Percentiles rank a stretch among this genome's conserved stretches.
phyloP scores from a whole-genome alignment of 352 stramenopile species.

The Elongisporangium undulatum region DNA sequence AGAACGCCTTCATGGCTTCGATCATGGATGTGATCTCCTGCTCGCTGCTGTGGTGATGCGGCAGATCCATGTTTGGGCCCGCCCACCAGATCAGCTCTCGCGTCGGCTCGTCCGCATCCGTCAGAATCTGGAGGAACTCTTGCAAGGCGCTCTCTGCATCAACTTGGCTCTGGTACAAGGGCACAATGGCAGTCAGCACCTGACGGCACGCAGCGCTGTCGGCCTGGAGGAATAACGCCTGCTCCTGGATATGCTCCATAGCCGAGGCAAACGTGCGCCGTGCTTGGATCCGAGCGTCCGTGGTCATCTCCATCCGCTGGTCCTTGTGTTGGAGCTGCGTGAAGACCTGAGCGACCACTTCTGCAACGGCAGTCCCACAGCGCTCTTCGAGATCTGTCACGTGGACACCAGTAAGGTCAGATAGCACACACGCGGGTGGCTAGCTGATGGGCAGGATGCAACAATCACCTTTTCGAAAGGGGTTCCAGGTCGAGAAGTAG shows the following conservation, averaged over 20 bases:
- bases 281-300: slow-evolving; percentile 19
- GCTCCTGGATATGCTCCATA: slow-evolving; percentile 28
- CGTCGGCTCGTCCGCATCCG: slow-evolving; percentile 13
- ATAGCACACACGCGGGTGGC: background rate
- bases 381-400: slow-evolving; percentile 34
- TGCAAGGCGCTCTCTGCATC: slow-evolving; percentile 13
- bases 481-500: slow-evolving; percentile 88
- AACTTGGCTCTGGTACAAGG: slow-evolving; percentile 24
- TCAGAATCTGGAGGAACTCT: slow-evolving; percentile 18
- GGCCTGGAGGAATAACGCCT: slow-evolving; percentile 7
- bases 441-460: background rate
- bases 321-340: slow-evolving; percentile 30
- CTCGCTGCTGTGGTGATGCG: slow-evolving; percentile 53
- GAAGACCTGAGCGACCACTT: slow-evolving; percentile 35
- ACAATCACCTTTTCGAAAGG: slow-evolving; percentile 57
- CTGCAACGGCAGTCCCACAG: slow-evolving; percentile 14
- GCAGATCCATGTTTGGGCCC: slow-evolving; percentile 59
- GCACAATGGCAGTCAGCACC: slow-evolving; percentile 7
- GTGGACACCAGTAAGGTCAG: background rate
- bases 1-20: slow-evolving; percentile 24
- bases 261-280: slow-evolving; percentile 23
- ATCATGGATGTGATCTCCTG: slow-evolving; percentile 51
- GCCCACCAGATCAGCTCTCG: slow-evolving; percentile 37
- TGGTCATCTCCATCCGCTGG: slow-evolving; percentile 13
- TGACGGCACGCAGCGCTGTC: background rate